phyloP scores from a whole-genome alignment of 2,329 filamentous ascomycete species.

The Calonectria multiphialidica region DNA sequence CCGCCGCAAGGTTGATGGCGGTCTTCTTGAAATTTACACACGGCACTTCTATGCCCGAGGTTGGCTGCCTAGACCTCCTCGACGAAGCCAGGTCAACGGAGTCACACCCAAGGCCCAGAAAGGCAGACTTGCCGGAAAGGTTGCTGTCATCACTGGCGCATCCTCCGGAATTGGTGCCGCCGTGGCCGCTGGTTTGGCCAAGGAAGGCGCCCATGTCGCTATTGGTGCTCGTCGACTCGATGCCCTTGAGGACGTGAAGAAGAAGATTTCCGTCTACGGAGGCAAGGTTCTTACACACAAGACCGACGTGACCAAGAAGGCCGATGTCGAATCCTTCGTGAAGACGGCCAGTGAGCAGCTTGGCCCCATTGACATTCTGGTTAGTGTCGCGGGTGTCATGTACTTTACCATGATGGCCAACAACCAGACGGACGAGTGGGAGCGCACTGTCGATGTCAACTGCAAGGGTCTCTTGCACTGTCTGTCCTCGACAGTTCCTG shows the following conservation, averaged over 20 bases:
- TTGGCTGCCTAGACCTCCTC: constrained; percentile 77
- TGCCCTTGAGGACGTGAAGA: constrained; percentile 76
- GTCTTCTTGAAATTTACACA: constrained; percentile 81
- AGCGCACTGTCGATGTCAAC: constrained; percentile 86
- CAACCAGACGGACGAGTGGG: constrained; percentile 79
- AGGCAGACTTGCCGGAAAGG: constrained; percentile 74
- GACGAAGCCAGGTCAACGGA: constrained; percentile 54
- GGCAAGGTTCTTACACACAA: constrained; percentile 76
- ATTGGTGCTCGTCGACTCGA: constrained; percentile 79
- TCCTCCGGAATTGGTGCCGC: constrained; percentile 85
- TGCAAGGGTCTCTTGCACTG: constrained; percentile 86
- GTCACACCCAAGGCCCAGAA: constrained; percentile 44
- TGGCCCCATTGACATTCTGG: constrained; percentile 82
- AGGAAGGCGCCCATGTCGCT: constrained; percentile 78
- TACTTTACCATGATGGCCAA: constrained; percentile 92
- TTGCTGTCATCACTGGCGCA: constrained; percentile 83
- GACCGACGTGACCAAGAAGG: constrained; percentile 79
- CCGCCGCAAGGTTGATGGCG: constrained; percentile 76
- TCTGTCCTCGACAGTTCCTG: constrained; percentile 76
- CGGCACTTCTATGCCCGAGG: constrained; percentile 85
- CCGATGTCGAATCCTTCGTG: constrained; percentile 76
- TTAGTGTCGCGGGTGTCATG: constrained; percentile 87
- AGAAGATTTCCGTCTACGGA: constrained; percentile 65
- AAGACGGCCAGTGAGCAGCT: constrained; percentile 69
- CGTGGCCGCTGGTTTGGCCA: constrained; percentile 75